Conservation (phyloP, 176 grass and related monocot genomes). For the Olyra latifolia region DNA sequence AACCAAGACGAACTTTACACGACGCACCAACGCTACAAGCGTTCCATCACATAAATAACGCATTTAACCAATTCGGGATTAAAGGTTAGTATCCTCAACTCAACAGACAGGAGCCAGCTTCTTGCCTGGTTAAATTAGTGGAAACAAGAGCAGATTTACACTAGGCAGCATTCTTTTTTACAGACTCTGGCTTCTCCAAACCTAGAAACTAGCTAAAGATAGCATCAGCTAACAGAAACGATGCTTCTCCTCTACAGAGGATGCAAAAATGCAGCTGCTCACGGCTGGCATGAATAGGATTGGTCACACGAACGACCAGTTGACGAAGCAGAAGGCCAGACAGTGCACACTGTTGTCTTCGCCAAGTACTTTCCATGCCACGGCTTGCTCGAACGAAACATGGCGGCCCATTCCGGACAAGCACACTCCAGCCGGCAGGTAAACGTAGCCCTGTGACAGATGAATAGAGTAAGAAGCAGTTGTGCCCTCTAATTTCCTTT, state of each 20-base stretch:
- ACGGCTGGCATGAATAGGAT: neutral
- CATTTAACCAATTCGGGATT: neutral
- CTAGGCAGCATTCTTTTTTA: constrained; percentile 19
- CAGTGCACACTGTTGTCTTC: constrained; percentile 78
- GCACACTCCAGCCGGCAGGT: constrained; percentile 80
- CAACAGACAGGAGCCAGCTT: neutral
- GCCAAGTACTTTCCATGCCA: constrained; percentile 79
- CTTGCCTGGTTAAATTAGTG: constrained; percentile 26
- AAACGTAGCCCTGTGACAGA: constrained; percentile 65
- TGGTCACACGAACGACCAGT: constrained; percentile 85
- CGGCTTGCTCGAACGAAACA: constrained; percentile 75
- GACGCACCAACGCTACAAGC: neutral
- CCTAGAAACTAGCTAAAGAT: constrained; percentile 28
- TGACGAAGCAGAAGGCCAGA: constrained; percentile 87
- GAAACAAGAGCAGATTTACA: constrained; percentile 26
- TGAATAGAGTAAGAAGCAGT: neutral
- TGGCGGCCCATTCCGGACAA: constrained; percentile 94
- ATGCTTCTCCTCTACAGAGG: neutral
- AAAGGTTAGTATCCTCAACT: constrained; percentile 15
- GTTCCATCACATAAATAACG: neutral
- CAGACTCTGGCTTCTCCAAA: neutral
- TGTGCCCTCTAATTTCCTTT: neutral
- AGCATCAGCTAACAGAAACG: neutral
- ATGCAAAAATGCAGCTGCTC: constrained; percentile 42
- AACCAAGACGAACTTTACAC: neutral